phyloP scores from a whole-genome alignment of 2,329 filamentous ascomycete genomes.

The Fusarium haematococcum region DNA sequence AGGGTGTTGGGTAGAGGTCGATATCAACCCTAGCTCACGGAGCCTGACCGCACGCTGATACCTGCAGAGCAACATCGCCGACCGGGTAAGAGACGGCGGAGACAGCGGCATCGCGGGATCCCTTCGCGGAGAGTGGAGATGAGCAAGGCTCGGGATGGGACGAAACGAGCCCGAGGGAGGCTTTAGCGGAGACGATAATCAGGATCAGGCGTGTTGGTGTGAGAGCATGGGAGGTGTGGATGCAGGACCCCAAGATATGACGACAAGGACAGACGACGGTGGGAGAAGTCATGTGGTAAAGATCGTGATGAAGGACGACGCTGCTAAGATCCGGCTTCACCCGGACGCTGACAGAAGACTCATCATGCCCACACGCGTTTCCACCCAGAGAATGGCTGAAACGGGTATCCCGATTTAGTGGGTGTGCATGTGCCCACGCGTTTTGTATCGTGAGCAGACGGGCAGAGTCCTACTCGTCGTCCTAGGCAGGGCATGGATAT shows the following conservation, averaged over 20 bases:
- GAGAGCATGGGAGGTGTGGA: conserved; percentile 13
- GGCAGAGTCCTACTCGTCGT: background rate
- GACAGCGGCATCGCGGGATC: conserved; percentile 30
- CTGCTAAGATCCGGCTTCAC: conserved; percentile 30
- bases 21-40: conserved; percentile 9
- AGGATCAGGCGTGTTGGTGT: conserved; percentile 18
- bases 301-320: conserved; percentile 32
- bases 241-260: conserved; percentile 23
- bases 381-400: background rate
- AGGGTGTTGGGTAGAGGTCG: conserved; percentile 18
- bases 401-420: conserved; percentile 4
- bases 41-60: conserved; percentile 19
- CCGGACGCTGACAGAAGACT: conserved; percentile 20
- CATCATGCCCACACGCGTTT: conserved; percentile 4
- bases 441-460: background rate
- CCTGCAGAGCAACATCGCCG: background rate
- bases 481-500: conserved; percentile 9
- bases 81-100: conserved; percentile 22
- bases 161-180: conserved; percentile 31
- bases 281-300: conserved; percentile 39
- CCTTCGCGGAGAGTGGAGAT: conserved; percentile 31
- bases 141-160: conserved; percentile 31
- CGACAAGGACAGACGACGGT: conserved; percentile 12
- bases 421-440: background rate
- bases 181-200: background rate